These are phyloP conservation scores for Collybiopsis luxurians DNA, from an alignment of 768 basidiomycete species.

Conservation along the genomic window DNA sequence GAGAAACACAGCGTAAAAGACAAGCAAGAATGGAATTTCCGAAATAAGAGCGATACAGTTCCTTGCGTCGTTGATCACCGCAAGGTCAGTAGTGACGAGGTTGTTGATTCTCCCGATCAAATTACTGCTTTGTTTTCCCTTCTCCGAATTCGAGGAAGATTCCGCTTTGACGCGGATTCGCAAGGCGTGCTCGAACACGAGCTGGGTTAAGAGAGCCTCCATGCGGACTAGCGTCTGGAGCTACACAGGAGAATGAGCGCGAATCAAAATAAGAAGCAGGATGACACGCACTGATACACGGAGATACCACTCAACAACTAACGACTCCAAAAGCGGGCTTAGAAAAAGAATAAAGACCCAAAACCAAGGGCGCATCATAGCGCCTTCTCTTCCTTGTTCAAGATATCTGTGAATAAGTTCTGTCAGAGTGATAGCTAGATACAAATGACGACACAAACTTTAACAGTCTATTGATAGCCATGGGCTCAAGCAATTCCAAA, in stretches of 20 bases:
- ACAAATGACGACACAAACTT: slow-evolving; percentile 19
- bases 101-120: slow-evolving; percentile 58
- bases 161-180: slow-evolving; percentile 28
- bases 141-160: neutral
- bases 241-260: neutral
- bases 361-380: slow-evolving; percentile 10
- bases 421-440: neutral
- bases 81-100: slow-evolving; percentile 49
- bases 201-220: slow-evolving; percentile 11
- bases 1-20: slow-evolving; percentile 17
- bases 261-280: neutral
- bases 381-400: neutral
- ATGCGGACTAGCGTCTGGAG: slow-evolving; percentile 1
- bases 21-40: slow-evolving; percentile 5
- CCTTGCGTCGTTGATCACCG: slow-evolving; percentile 8
- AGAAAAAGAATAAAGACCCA: slow-evolving; percentile 42
- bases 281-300: slow-evolving; percentile 17
- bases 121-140: slow-evolving; percentile 27
- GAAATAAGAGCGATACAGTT: slow-evolving; percentile 6
- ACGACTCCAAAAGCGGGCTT: slow-evolving; percentile 30
- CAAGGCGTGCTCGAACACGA: slow-evolving; percentile 23
- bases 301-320: slow-evolving; percentile 41
- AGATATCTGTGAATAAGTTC: neutral
- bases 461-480: slow-evolving; percentile 40
- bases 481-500: slow-evolving; percentile 30